phyloP scores from a whole-genome alignment of 2,329 filamentous ascomycete genomes.

The Neonectria faginata region DNA sequence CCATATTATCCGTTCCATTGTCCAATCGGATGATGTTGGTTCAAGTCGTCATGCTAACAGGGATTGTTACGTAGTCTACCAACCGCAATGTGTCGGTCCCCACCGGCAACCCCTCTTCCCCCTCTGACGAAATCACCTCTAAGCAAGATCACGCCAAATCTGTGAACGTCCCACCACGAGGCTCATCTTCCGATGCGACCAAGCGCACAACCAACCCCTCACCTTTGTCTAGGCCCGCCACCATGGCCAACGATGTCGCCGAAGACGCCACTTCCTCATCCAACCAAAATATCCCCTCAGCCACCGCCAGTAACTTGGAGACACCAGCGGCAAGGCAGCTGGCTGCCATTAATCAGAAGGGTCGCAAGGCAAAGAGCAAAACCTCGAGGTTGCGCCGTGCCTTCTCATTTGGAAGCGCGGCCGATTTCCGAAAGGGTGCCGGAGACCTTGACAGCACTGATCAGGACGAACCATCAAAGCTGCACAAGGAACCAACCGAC shows the following conservation, averaged over 20 bases:
- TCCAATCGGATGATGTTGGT: conserved; percentile 58
- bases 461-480: conserved; percentile 59
- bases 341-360: conserved; percentile 87
- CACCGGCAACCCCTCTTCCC: conserved; percentile 65
- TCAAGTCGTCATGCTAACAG: conserved; percentile 60
- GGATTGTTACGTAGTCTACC: conserved; percentile 64
- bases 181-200: conserved; percentile 72
- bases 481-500: conserved; percentile 73
- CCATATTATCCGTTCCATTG: conserved; percentile 46
- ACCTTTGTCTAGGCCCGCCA: conserved; percentile 78
- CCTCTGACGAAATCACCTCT: conserved; percentile 59
- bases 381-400: conserved; percentile 87
- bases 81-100: conserved; percentile 68
- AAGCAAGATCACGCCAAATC: conserved; percentile 66
- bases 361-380: conserved; percentile 82
- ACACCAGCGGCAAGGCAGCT: conserved; percentile 87
- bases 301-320: conserved; percentile 54
- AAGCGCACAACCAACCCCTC: conserved; percentile 77
- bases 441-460: conserved; percentile 61
- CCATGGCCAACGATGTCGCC: conserved; percentile 67
- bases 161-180: conserved; percentile 70
- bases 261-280: conserved; percentile 56
- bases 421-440: conserved; percentile 84
- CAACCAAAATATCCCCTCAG: conserved; percentile 46
- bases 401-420: conserved; percentile 96